Evolutionary conservation across 2,329 filamentous ascomycete genomes (phyloP), one percentile per base, ranked within the genome.

Genomic region (Sclerotinia minor): DNA sequence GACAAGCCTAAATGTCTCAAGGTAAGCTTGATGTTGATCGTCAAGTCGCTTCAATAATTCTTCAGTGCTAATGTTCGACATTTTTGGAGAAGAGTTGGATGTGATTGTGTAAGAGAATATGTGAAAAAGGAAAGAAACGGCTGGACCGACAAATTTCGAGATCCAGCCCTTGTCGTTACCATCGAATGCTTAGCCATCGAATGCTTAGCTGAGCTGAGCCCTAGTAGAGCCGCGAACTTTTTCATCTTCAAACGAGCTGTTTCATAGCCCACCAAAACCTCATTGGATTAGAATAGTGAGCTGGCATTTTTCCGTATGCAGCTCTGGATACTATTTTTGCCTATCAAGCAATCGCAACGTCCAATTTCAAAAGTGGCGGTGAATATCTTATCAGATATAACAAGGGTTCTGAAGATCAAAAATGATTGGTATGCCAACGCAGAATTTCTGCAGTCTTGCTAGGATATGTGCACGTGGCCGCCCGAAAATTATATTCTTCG

Each of bases 1-100:
- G 8, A 74, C 69, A 9, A 72, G 60, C 24, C 60, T 70, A 55
- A 74, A 73, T 13, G 73, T 74, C 19, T 73, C 64, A 11, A 73
- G 65, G 61, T 75, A 73, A 11, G 72, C 73, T 60, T 72, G 70
- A 44, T 75, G 73, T 60, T 74, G 71, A 11, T 73, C 71, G 32
- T 73, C 73, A 5, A 75, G 73, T 58, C 64, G 64, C 57, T 69
- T 72, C 24, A 74, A 68, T 19, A 75, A 66, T 61, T 74, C 73
- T 29, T 73, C 72, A 21, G 69, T 67, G 24, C 38, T 71, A 26
- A 64, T 52, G 41, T 41, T 59, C 15, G 65, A 35, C 63, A 65
- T 65, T 29, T 57, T 29, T 35, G 26, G 32, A 50, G 29, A 21
- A 13, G 29, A 5, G 45, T 50, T 50, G 24, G 47, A 26, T 19